Percentiles rank a stretch among this genome's conserved stretches.
phyloP scores from a whole-genome alignment of 2,329 filamentous ascomycete genomes.

The Coleophoma eucalyptorum region DNA sequence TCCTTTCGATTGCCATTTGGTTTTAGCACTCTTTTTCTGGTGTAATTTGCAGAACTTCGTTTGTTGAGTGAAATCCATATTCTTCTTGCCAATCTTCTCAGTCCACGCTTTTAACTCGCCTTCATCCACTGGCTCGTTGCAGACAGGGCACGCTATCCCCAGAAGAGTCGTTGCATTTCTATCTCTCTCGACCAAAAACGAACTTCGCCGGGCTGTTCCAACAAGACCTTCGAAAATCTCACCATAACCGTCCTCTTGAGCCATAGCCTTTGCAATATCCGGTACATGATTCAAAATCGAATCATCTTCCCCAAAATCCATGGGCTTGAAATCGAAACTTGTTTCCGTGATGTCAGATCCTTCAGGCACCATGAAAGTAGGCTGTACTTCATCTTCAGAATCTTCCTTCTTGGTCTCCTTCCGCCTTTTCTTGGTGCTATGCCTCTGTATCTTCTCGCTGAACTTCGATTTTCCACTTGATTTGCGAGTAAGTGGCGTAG shows the following conservation, averaged over 20 bases:
- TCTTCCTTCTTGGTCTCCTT: neutral
- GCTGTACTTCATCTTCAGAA: neutral
- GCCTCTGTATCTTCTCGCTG: no score
- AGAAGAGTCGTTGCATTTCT: no score
- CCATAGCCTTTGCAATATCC: neutral
- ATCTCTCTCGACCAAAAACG: no score
- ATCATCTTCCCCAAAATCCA: neutral
- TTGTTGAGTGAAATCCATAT: conserved; percentile 45
- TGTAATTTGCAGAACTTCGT: conserved; percentile 61
- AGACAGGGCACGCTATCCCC: conserved; percentile 57
- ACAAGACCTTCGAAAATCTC: neutral
- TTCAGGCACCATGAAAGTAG: conserved; percentile 7
- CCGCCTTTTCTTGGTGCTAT: neutral
- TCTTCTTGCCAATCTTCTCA: conserved; percentile 37
- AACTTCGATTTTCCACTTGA: no score
- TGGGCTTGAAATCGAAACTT: neutral
- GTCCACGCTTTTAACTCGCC: conserved; percentile 50
- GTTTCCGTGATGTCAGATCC: neutral
- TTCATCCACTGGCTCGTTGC: conserved; percentile 53
- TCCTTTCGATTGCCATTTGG: conserved; percentile 33
- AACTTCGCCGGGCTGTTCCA: no score
- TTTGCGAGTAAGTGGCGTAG: no score
- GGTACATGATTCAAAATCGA: neutral
- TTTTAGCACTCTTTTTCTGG: conserved; percentile 48
- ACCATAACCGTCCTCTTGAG: neutral